phyloP scores from a whole-genome alignment of 1,139 yeast genomes.

The Taiozyma sp. region DNA sequence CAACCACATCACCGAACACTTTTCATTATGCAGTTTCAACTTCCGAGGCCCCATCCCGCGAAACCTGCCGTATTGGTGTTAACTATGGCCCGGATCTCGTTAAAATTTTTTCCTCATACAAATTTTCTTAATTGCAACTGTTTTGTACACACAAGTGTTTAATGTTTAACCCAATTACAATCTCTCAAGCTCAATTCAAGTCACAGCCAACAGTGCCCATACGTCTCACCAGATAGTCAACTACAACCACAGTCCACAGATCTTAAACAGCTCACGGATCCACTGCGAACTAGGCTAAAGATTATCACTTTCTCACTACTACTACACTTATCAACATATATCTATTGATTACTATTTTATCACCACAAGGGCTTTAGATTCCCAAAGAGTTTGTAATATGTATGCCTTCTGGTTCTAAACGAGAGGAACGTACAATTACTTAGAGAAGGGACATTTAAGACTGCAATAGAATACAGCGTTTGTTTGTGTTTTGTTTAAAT shows the following conservation, averaged over 20 bases:
- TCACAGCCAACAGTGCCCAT: too few species aligned
- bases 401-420: conserved; percentile 1
- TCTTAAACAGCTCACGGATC: too few species aligned
- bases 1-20: too few species aligned
- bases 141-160: not conserved
- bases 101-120: conserved; percentile 3
- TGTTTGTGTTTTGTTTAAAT: not conserved
- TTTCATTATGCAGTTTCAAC: too few species aligned
- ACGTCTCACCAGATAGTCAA: too few species aligned
- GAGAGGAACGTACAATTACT: not conserved
- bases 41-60: too few species aligned
- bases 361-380: not conserved
- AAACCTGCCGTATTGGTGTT: not conserved
- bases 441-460: not conserved
- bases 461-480: not conserved
- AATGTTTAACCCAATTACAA: too few species aligned
- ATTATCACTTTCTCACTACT: not conserved
- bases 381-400: not conserved
- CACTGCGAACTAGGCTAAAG: too few species aligned
- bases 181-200: too few species aligned
- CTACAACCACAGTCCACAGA: too few species aligned
- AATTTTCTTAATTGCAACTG: not conserved
- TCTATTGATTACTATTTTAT: not conserved
- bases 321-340: not conserved
- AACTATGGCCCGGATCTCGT: conserved; percentile 3